phyloP scores from a whole-genome alignment of 306 rosid species.

The Gleditsia sinensis region DNA sequence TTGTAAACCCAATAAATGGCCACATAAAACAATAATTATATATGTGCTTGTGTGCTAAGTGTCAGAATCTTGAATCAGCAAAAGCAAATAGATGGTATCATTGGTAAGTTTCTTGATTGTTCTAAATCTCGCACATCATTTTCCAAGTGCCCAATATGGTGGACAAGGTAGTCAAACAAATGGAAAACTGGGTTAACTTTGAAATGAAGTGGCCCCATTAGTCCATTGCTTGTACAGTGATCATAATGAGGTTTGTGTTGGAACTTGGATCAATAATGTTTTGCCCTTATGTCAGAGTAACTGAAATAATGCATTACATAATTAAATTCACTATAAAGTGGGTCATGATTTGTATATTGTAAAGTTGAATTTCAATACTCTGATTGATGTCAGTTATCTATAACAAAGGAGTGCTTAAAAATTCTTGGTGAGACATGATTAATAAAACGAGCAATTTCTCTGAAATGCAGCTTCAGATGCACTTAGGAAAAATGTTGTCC shows the following conservation, averaged over 20 bases:
- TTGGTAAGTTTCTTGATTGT: slow-evolving; percentile 55
- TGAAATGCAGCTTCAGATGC: neutral
- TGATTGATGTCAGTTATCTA: slow-evolving; percentile 25
- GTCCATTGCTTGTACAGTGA: slow-evolving; percentile 40
- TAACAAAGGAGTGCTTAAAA: neutral
- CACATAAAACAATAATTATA: slow-evolving; percentile 23
- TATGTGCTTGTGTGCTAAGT: slow-evolving; percentile 42
- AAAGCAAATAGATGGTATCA: slow-evolving; percentile 34
- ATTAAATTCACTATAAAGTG: slow-evolving; percentile 30
- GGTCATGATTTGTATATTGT: slow-evolving; percentile 24
- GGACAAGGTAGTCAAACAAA: slow-evolving; percentile 52
- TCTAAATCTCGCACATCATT: slow-evolving; percentile 50
- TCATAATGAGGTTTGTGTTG: slow-evolving; percentile 55
- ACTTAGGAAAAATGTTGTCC: neutral
- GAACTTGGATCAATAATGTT: slow-evolving; percentile 60
- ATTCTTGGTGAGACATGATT: too few relatives aligned
- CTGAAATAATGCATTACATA: slow-evolving; percentile 29
- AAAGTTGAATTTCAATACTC: slow-evolving; percentile 30
- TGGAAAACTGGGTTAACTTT: slow-evolving; percentile 44
- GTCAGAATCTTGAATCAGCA: slow-evolving; percentile 45
- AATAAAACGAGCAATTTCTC: slow-evolving; percentile 1
- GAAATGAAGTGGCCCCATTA: slow-evolving; percentile 46
- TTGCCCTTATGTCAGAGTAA: slow-evolving; percentile 40
- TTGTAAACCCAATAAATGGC: slow-evolving; percentile 16
- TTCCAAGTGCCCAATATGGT: slow-evolving; percentile 45